These are phyloP conservation scores for Sanguinoderma infundibulare DNA, from an alignment of 1,284 basidiomycete species.

Conservation along the genomic window DNA sequence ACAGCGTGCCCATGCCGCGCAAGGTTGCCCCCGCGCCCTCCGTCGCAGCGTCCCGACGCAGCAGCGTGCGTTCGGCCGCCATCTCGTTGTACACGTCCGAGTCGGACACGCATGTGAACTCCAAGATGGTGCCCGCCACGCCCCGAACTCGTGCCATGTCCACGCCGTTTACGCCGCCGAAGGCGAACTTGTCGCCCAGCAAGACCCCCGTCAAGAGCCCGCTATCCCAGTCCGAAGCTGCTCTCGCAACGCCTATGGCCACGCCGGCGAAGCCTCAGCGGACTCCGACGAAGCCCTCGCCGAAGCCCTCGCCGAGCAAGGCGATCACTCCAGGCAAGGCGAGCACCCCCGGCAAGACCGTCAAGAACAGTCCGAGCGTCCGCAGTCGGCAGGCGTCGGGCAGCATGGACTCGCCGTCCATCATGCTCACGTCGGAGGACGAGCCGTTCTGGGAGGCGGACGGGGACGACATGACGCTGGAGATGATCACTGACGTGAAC, in stretches of 20 bases:
- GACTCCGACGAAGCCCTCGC: slow-evolving; percentile 27
- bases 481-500: slow-evolving; percentile 71
- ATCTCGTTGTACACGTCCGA: slow-evolving; percentile 34
- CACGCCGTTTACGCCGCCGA: slow-evolving; percentile 26
- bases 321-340: slow-evolving; percentile 7
- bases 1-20: slow-evolving; percentile 25
- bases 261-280: slow-evolving; percentile 24
- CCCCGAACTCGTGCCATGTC: slow-evolving; percentile 41
- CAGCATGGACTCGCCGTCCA: slow-evolving; percentile 18
- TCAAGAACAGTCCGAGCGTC: slow-evolving; percentile 18
- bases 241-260: slow-evolving; percentile 24
- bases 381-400: slow-evolving; percentile 20
- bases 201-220: slow-evolving; percentile 29
- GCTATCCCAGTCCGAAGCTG: slow-evolving; percentile 25
- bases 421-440: slow-evolving; percentile 25
- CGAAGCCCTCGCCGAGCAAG: slow-evolving; percentile 24
- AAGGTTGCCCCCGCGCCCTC: slow-evolving; percentile 26
- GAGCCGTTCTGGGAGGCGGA: slow-evolving; percentile 43
- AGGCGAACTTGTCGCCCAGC: slow-evolving; percentile 22
- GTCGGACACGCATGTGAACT: slow-evolving; percentile 31
- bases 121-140: slow-evolving; percentile 37
- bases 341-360: slow-evolving; percentile 21
- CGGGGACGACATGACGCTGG: slow-evolving; percentile 52
- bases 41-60: slow-evolving; percentile 25
- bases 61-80: slow-evolving; percentile 33